Evolutionary conservation across 1,139 yeast species (phyloP).

Genomic region (Lodderomyces theae): DNA sequence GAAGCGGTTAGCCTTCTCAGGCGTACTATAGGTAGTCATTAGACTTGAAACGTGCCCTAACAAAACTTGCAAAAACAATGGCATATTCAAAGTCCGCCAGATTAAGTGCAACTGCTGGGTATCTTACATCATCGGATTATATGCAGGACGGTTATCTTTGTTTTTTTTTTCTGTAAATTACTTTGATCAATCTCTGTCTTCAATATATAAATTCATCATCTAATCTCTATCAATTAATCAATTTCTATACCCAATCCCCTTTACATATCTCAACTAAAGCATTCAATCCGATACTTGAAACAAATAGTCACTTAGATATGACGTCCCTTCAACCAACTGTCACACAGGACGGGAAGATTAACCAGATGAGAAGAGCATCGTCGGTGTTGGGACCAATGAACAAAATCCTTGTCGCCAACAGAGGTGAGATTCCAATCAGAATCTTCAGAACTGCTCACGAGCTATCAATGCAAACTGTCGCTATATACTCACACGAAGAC

Average conservation of each 20-base stretch:
- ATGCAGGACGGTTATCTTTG: neutral
- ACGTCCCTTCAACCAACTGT: constrained; percentile 6
- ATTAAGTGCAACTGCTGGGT: neutral
- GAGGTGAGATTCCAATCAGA: constrained; percentile 91
- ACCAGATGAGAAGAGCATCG: constrained; percentile 60
- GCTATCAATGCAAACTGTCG: constrained; percentile 95
- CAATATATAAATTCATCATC: neutral
- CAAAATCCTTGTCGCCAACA: constrained; percentile 85
- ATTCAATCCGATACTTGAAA: no score
- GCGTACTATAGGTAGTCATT: no score
- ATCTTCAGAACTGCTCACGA: constrained; percentile 98
- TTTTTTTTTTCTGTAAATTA: neutral
- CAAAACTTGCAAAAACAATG: neutral
- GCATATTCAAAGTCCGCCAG: neutral
- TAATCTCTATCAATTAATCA: no score
- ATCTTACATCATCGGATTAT: neutral
- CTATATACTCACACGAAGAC: constrained; percentile 96
- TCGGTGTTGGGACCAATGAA: constrained; percentile 63
- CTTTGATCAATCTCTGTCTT: neutral
- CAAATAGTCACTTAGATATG: constrained; percentile 14
- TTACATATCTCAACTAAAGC: no score
- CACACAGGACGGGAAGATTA: constrained; percentile 27
- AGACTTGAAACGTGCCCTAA: neutral
- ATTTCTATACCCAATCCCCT: neutral
- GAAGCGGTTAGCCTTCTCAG: no score